A percentile compares a stretch with the other conserved stretches of the same genome.
These are phyloP conservation scores for Suillus lakei DNA, from an alignment of 768 basidiomycete genomes.

Conservation along the genomic window DNA sequence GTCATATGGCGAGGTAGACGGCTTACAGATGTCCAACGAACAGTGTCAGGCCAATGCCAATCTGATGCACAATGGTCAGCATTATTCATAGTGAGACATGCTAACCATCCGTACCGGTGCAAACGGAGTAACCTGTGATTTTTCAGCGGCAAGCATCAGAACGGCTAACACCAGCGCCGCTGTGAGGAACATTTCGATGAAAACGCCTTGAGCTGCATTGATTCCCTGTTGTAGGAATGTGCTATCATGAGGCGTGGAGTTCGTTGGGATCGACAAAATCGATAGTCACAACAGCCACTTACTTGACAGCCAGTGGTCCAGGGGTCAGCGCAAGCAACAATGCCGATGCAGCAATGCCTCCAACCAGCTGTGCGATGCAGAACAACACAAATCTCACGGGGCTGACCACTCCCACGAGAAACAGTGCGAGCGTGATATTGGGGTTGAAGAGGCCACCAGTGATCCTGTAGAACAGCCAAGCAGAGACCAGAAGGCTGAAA, in stretches of 20 bases:
- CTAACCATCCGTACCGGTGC: conserved; percentile 53
- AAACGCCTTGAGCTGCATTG: conserved; percentile 62
- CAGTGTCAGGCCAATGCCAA: conserved; percentile 69
- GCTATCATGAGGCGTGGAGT: conserved; percentile 33
- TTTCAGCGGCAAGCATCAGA: conserved; percentile 77
- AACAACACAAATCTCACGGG: conserved; percentile 63
- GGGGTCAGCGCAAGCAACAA: conserved; percentile 60
- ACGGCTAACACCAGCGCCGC: conserved; percentile 61
- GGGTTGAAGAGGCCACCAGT: conserved; percentile 74
- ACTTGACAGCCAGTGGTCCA: conserved; percentile 60
- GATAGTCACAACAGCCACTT: conserved; percentile 18
- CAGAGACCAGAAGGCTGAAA: conserved; percentile 61
- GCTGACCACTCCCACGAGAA: conserved; percentile 57
- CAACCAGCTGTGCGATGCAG: conserved; percentile 63
- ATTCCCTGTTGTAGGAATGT: conserved; percentile 50
- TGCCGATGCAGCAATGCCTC: conserved; percentile 63
- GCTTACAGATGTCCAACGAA: conserved; percentile 65
- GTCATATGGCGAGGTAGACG: not conserved
- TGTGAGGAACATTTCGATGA: conserved; percentile 77
- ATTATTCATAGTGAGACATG: not conserved
- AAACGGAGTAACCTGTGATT: conserved; percentile 67
- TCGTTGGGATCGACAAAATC: not conserved
- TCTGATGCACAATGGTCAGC: conserved; percentile 35
- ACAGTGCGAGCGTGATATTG: conserved; percentile 60
- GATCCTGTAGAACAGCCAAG: conserved; percentile 69